These are phyloP conservation scores for Quercus lobata DNA, from an alignment of 331 rosid species.

Conservation along the genomic window DNA sequence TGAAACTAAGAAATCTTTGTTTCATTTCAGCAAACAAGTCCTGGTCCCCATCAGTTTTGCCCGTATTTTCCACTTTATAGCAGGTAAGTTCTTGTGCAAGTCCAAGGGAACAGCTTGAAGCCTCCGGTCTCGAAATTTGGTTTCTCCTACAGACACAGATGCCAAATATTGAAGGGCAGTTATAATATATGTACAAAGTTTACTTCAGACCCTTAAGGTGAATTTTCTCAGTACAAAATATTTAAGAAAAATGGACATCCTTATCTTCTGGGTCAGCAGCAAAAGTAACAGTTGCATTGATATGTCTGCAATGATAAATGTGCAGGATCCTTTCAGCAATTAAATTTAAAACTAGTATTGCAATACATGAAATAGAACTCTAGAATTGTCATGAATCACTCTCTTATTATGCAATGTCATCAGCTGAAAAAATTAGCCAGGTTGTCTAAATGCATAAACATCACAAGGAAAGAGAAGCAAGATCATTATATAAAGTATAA, in stretches of 20 bases:
- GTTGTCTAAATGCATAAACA: background rate
- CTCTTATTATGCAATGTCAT: background rate
- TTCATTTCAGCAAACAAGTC: constrained; percentile 60
- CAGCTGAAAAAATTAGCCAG: background rate
- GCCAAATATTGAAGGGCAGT: background rate
- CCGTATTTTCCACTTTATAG: constrained; percentile 17
- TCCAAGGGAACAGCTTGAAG: constrained; percentile 10
- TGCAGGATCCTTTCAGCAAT: background rate
- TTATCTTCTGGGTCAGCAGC: background rate
- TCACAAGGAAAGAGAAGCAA: background rate
- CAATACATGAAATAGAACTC: background rate
- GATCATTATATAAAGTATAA: background rate
- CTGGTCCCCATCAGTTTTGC: constrained; percentile 24
- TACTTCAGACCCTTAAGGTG: background rate
- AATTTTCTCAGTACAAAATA: background rate
- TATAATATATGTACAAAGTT: background rate
- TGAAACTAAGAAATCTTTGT: constrained; percentile 69
- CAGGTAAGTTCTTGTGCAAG: constrained; percentile 11
- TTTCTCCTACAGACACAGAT: constrained; percentile 32
- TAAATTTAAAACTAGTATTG: background rate
- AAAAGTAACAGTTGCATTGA: background rate
- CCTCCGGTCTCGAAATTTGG: constrained; percentile 17
- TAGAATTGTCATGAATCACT: background rate
- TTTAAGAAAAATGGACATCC: background rate
- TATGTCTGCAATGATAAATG: background rate